Evolutionary conservation across 495 filamentous ascomycete species (phyloP), one percentile per base, ranked within the genome.

Genomic region (Neurospora cerealis): DNA sequence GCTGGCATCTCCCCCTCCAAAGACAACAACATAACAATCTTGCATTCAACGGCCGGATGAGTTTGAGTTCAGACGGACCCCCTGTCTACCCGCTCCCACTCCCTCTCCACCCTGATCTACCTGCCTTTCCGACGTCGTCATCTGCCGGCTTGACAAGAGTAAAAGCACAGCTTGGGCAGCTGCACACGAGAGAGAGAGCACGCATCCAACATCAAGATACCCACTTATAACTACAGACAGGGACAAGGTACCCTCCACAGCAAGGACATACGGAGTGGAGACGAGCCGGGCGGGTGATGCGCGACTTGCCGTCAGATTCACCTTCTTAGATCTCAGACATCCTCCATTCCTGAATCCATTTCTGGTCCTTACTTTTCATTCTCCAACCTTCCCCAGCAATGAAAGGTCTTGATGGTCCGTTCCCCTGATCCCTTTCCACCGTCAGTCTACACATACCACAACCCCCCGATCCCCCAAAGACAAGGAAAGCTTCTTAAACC

Each of bases 41-140:
- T 78, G 79, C 78, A 79, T 81, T 77, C 76, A 80, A 81, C 80
- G 77, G 78, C 75, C 74, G 70, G 71, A 62, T 70, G 73, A 76
- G 70, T 72, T 48, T 40, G 54, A 32, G 54, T 32, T 62, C 54
- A 19, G 54, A 34, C 54, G 6, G 3, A 17, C 72, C 40, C 78
- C 75, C 74, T 80, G 75, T 44, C 72, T 72, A 39, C 54, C 75
- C 70, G 60, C 72, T 60, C 74, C 60, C 71, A 74, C 70, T 62
- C 54, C 69, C 38, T 75, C 34, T 66, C 71, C 46, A 34, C 54
- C 11, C 3, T 28, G 54, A 66, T 66, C 54, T 66, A 66, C 54
- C 28, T 66, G 60, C 69, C 44, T 70, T 46, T 42, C 48, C 72
- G 40, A 73, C 69, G 38, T 60, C 70, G 70, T 75, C 77, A 74